Base-by-base conservation (phyloP, 1,284 basidiomycete genomes). In the Entoloma clypeatum region DNA sequence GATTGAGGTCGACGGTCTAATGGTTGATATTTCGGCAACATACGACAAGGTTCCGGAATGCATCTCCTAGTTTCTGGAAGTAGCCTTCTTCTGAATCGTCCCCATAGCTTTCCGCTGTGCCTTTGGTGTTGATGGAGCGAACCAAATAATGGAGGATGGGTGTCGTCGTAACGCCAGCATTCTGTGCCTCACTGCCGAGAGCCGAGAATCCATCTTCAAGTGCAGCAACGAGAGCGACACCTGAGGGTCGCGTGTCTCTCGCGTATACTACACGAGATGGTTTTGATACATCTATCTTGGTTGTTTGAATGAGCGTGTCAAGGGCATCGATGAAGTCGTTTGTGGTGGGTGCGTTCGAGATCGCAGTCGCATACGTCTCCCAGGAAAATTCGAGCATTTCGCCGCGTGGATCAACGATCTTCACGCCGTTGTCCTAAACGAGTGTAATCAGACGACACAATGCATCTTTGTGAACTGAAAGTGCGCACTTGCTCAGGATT, bases 341-440 rank as follows among this genome's bases (percentile, higher is more conserved):
- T 6, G 84, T 80, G 13, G 79, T 79, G 8, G 74, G 54, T 14
- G 92, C 91, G 62, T 99, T 99, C 45, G 94, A 89, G n/a, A 99
- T 69, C 4, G 65, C 64, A 5, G 96, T 95, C 14, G 95, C 94
- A 60, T 95, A 79, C 0, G 64, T 60, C 64, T 99, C 96, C 96
- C 96, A 99, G 23, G 89, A 77, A 1, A 87, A 71, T 58, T 95
- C 89, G n/a, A 99, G 78, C 96, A 99, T 99, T 64, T 99, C 96
- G n/a, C 96, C 96, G 9, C 81, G 81, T 11, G 96, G 91, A 67
- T 99, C 96, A 31, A 99, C 92, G 37, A 99, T 80, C 65, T 99
- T 99, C 48, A 98, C 92, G 24, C 96, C 96, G 62, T 99, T 99
- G 64, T 99, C 96, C 91, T 97, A 56, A 18, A 25, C 8, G 22